Base-by-base conservation (phyloP, 345 rosid genomes). In the Citrus maxima region DNA sequence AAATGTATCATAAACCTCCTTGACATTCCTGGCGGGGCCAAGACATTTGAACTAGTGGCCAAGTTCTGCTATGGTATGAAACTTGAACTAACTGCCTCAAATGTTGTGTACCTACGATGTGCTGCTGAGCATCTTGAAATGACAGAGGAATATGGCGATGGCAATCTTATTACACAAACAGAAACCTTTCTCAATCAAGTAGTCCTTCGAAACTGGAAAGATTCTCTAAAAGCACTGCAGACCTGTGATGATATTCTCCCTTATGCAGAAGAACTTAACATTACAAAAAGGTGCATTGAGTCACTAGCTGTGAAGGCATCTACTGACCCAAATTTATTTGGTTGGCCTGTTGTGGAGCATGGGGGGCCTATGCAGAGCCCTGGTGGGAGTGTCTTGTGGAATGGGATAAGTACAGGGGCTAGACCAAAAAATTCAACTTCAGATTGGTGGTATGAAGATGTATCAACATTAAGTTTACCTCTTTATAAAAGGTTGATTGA, bases 401-500 rank as follows among this genome's bases (percentile, higher is more conserved):
- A 94, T 35, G 99, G 98, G 84, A 96, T 96, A 82, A 96, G 95
- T 85, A 94, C 98, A 2, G 98, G 98, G 61, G 98, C 97, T 66
- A 87, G 94, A 83, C 92, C 93, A 18, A 92, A 86, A 86, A 85
- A 88, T 59, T 78, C 92, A 40, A 92, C 93, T 77, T 86, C 91
- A 38, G 98, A 92, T 79, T 96, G 99, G 98, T 96, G 99, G 99
- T 94, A 93, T 19, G 98, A 94, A 77, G 99, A 96, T 85, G 97
- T 84, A 59, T 90, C 97, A 1, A 87, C 84, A 62, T 84, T 94
- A 80, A 94, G 97, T 75, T 88, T 91, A 76, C 85, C 92, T 74
- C 88, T 90, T 68, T 96, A 89, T 73, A 93, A 90, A 82, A 91
- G 93, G 82, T 85, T 96, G 79, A 90, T 93, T 55, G 85, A 86